phyloP scores from a whole-genome alignment of 169 alveolate genomes.

The Perkinsus chesapeaki region DNA sequence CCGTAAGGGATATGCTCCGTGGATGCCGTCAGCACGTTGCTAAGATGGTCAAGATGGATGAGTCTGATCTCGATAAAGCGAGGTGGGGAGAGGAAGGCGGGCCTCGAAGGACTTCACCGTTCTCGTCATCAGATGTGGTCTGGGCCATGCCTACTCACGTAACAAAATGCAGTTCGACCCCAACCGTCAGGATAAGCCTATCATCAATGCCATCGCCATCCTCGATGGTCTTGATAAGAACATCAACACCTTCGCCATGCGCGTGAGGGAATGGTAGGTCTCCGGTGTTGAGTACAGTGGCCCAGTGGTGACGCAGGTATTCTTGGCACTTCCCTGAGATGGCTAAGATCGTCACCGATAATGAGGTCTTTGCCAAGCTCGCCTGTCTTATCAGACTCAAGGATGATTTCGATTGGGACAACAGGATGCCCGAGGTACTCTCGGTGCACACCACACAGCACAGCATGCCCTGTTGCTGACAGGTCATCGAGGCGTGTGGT shows the following conservation, averaged over 20 bases:
- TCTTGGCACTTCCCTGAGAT: conserved; percentile 99
- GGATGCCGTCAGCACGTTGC: background rate
- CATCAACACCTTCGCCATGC: conserved; percentile 89
- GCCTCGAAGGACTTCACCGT: conserved; percentile 61
- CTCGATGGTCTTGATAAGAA: conserved; percentile 88
- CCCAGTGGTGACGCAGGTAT: conserved; percentile 43
- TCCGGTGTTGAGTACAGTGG: background rate
- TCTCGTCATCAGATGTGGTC: conserved; percentile 65
- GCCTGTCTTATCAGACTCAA: conserved; percentile 68
- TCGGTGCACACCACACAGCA: background rate
- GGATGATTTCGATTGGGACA: conserved; percentile 54
- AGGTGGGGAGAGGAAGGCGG: conserved; percentile 39
- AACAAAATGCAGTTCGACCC: conserved; percentile 86
- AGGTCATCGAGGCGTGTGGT: conserved; percentile 64
- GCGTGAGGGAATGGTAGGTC: conserved; percentile 88
- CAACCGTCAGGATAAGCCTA: conserved; percentile 93
- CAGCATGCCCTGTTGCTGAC: background rate
- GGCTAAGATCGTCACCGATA: conserved; percentile 89
- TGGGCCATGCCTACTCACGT: conserved; percentile 90
- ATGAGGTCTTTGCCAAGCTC: conserved; percentile 77
- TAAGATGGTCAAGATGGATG: conserved; percentile 69
- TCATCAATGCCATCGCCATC: conserved; percentile 89
- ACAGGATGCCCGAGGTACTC: conserved; percentile 21
- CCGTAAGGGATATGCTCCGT: background rate
- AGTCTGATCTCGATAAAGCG: conserved; percentile 56